These are phyloP conservation scores for Kwoniella europaea DNA, from an alignment of 768 basidiomycete species.

Conservation along the genomic window DNA sequence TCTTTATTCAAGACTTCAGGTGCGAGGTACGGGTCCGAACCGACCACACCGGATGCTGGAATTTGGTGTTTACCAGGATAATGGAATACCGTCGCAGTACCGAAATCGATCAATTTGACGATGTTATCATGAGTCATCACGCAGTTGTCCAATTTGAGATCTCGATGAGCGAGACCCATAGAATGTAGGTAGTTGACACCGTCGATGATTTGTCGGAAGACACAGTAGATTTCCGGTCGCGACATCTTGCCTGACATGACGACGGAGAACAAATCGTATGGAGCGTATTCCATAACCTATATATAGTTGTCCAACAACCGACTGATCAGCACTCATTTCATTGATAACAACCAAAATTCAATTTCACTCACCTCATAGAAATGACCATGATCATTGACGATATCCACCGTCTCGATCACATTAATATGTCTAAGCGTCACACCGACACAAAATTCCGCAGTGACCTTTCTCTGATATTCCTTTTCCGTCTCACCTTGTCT, in stretches of 20 bases:
- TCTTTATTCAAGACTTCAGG: slow-evolving; percentile 86
- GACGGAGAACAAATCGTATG: slow-evolving; percentile 96
- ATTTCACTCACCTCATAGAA: slow-evolving; percentile 84
- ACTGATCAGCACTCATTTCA: neutral
- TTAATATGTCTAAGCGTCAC: slow-evolving; percentile 81
- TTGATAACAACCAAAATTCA: neutral
- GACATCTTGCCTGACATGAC: slow-evolving; percentile 99
- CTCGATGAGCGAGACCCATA: slow-evolving; percentile 95
- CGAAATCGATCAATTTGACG: slow-evolving; percentile 99
- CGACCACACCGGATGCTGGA: slow-evolving; percentile 85
- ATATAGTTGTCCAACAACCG: neutral
- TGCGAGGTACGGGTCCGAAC: slow-evolving; percentile 96
- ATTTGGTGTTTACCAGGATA: slow-evolving; percentile 87
- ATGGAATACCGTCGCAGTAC: slow-evolving; percentile 98
- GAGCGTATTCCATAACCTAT: slow-evolving; percentile 99
- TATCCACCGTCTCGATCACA: slow-evolving; percentile 97
- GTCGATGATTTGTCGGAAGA: slow-evolving; percentile 97
- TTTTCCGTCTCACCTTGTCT: slow-evolving; percentile 85
- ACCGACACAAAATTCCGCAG: slow-evolving; percentile 97
- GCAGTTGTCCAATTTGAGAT: slow-evolving; percentile 99
- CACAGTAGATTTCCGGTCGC: slow-evolving; percentile 97
- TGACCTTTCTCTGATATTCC: slow-evolving; percentile 99
- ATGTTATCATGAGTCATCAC: slow-evolving; percentile 95
- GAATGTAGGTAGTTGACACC: slow-evolving; percentile 98
- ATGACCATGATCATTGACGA: slow-evolving; percentile 95